Evolutionary conservation across 768 basidiomycete genomes (phyloP).

Genomic region (Suillus brevipes): DNA sequence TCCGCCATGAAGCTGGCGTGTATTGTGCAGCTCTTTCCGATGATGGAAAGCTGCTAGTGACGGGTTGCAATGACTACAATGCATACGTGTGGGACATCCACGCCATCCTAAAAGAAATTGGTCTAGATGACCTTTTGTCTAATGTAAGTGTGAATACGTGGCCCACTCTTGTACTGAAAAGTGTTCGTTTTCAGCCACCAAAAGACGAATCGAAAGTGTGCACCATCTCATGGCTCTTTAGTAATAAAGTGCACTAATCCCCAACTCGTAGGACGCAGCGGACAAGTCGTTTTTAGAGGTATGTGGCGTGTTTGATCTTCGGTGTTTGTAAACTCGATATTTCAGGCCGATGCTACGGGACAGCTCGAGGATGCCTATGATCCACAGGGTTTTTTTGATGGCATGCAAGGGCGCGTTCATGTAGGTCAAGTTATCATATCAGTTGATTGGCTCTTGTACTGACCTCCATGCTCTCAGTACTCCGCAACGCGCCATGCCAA

Average conservation of each 20-base stretch:
- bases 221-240: not conserved
- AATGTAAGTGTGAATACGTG: not conserved
- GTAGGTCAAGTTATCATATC: not conserved
- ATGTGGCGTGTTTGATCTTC: not conserved
- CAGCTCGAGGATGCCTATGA: not conserved
- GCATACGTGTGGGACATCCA: not conserved
- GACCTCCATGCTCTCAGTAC: not conserved
- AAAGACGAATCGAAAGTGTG: not conserved
- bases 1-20: not conserved
- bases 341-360: not conserved
- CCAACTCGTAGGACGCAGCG: no score
- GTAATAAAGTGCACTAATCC: not conserved
- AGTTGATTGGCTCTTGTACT: not conserved
- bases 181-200: not conserved
- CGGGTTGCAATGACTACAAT: not conserved
- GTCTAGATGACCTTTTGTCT: not conserved
- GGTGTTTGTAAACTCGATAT: not conserved
- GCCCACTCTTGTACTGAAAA: not conserved
- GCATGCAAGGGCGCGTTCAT: not conserved
- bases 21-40: not conserved
- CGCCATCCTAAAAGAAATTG: not conserved
- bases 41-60: not conserved
- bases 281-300: conserved; percentile 1
- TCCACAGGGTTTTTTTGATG: not conserved
- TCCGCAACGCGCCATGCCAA: not conserved